Conservation (phyloP, 768 basidiomycete species). For the Calocybe gangraenosa region DNA sequence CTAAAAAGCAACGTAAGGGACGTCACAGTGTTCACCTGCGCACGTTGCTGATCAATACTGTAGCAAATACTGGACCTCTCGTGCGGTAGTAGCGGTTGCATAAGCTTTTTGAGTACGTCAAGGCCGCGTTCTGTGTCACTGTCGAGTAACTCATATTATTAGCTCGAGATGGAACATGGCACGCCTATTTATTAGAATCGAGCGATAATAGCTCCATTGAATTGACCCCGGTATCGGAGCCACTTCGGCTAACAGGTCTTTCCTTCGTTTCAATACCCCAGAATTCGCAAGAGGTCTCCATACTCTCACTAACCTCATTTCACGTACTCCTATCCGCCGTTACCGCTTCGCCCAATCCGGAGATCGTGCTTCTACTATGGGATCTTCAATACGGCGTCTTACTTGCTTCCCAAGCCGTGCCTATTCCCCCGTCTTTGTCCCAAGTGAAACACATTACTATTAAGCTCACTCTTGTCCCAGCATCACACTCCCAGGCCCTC, state of each 20-base stretch:
- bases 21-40: not conserved
- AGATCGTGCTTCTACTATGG: slow-evolving; percentile 59
- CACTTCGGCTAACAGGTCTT: slow-evolving; percentile 27
- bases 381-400: slow-evolving; percentile 66
- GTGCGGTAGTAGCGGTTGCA: slow-evolving; percentile 42
- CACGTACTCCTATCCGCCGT: slow-evolving; percentile 51
- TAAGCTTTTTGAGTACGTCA: slow-evolving; percentile 47
- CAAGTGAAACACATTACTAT: slow-evolving; percentile 25
- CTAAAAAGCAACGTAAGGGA: slow-evolving; percentile 27
- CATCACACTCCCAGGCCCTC: slow-evolving; percentile 44
- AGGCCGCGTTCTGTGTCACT: not conserved
- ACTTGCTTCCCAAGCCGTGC: slow-evolving; percentile 47
- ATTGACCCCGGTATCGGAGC: slow-evolving; percentile 19
- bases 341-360: slow-evolving; percentile 30
- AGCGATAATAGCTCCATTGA: slow-evolving; percentile 21
- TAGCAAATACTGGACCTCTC: slow-evolving; percentile 37
- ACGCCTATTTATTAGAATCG: slow-evolving; percentile 29
- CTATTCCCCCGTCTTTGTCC: slow-evolving; percentile 42
- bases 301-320: slow-evolving; percentile 52
- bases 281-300: slow-evolving; percentile 23
- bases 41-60: slow-evolving; percentile 5
- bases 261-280: slow-evolving; percentile 22
- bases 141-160: not conserved
- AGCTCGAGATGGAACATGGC: slow-evolving; percentile 46
- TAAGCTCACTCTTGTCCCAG: slow-evolving; percentile 24